Evolutionary conservation across 176 grass and related monocot species (phyloP), one percentile per base, ranked within the genome.

Genomic region (Aegilops sharonensis): DNA sequence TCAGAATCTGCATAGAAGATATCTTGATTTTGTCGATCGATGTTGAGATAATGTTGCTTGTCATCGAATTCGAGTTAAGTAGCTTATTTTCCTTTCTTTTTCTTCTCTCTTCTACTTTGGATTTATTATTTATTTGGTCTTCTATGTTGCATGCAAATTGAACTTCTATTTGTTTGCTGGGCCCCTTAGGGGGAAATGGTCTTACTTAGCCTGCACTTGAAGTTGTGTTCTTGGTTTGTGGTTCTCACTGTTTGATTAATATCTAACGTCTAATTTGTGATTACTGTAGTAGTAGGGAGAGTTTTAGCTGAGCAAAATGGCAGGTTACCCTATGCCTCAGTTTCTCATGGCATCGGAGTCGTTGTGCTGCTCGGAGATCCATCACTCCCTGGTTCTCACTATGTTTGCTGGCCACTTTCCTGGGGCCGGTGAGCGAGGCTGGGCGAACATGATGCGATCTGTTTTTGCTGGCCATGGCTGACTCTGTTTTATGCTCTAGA

Each of bases 341-440:
- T 8, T 73, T 66, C 71, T 75, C 59, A 36, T 84, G 83, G 72
- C 83, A 76, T 76, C 1, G 57, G 71, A 25, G 39, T 77, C 20
- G 72, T 84, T 84, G 83, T 84, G 27, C 83, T 84, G 71, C 72
- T 77, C 59, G 71, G 83, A 84, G 20, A 84, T 84, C 43, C 3
- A 76, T 32, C 27, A 1, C 39, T 77, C 13, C 40, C 39, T 77
- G 57, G 59, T 18, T 47, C 40, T 48, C 27, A 10, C 18, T n/a
- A 57, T 48, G 37, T 74, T 64, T 27, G 43, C 24, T 50, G 12
- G 11, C 10, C 27, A 47, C 57, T 76, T 2, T 24, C 6, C 4
- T 64, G 35, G 39, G 57, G 24, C 39, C 47, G 11, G 35, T 74
- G 43, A 18, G 24, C 17, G 72, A 75, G 43, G 25, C 25, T n/a